Base-by-base conservation (phyloP, 2,329 filamentous ascomycete species). In the Cercospora sojina region DNA sequence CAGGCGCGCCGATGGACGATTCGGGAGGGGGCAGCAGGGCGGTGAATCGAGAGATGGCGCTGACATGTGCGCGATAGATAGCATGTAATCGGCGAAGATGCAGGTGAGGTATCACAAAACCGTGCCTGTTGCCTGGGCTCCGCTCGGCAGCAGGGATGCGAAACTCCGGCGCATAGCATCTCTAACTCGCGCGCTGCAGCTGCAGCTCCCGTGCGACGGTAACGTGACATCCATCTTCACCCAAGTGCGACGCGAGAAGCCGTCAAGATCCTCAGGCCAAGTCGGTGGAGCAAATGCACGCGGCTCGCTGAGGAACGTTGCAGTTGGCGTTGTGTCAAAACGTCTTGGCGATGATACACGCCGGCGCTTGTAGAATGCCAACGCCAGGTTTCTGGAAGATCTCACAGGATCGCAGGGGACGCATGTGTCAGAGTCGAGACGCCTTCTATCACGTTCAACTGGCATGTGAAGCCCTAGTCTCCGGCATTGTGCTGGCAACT, bases 91-190 rank as follows among this genome's bases (percentile, higher is more conserved):
- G 18, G 43, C 43, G 20, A 56, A 41, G 31, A 23, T 59, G 62
- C 62, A 64, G 27, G 38, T 64, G 62, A 64, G 53, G 62, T 64
- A 51, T 64, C 53, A 64, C 62, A 64, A 64, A 64, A 38, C 53
- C 62, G 53, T 41, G 60, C 29, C 60, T 31, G 16, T 38, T 41
- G 60, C 29, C 60, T 31, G 16, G 23, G 29, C 60, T 62, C 60
- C 60, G 56, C 60, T 41, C 20, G 20, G 43, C 27, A 49, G 10
- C n/a, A 18, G n/a, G 49, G 60, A 38, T 41, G 31, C 47, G 49
- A 62, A 62, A 55, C 60, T 55, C 23, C 47, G 47, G 59, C 59
- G 59, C 59, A 38, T n/a, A 62, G 35, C 49, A 18, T 56, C 60
- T 41, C 47, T 49, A 62, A n/a, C n/a, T n/a, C n/a, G 60, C 47